Conservation (phyloP, 2,329 filamentous ascomycete species). For the Pezicula carpinea region DNA sequence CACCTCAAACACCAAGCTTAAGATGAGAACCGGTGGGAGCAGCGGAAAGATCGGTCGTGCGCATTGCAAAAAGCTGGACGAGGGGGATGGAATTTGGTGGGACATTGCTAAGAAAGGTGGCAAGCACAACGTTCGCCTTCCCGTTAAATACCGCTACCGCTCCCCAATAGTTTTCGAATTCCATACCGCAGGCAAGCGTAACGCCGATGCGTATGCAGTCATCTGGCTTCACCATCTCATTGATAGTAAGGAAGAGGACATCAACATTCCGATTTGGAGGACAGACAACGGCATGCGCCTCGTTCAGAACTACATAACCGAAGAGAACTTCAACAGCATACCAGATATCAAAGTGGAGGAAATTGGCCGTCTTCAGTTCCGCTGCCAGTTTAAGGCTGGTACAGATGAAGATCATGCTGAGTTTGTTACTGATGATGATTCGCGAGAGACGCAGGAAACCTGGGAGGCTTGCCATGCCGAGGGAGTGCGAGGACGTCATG, state of each 20-base stretch:
- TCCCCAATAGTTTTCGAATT: conserved; percentile 89
- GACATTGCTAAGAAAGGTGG: conserved; percentile 46
- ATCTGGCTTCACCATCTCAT: conserved; percentile 83
- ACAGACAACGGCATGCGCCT: conserved; percentile 71
- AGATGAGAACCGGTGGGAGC: conserved; percentile 82
- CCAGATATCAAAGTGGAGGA: conserved; percentile 75
- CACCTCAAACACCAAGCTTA: conserved; percentile 60
- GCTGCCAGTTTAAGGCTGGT: conserved; percentile 79
- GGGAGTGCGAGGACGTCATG: conserved; percentile 69
- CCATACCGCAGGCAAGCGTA: conserved; percentile 62
- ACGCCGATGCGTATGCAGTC: conserved; percentile 69
- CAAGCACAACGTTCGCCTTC: conserved; percentile 60
- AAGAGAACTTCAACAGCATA: conserved; percentile 64
- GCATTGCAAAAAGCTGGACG: conserved; percentile 53
- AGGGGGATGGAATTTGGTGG: conserved; percentile 56
- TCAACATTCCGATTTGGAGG: conserved; percentile 88
- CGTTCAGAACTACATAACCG: conserved; percentile 88
- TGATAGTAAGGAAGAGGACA: conserved; percentile 71
- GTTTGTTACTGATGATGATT: conserved; percentile 83
- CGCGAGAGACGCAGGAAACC: conserved; percentile 86
- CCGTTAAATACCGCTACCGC: conserved; percentile 85
- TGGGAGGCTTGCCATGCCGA: conserved; percentile 92
- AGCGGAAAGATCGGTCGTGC: conserved; percentile 64
- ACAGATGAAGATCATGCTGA: conserved; percentile 80
- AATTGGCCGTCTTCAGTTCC: conserved; percentile 77